phyloP scores from a whole-genome alignment of 257 asterid genomes.

The Solanum paucissectum region DNA sequence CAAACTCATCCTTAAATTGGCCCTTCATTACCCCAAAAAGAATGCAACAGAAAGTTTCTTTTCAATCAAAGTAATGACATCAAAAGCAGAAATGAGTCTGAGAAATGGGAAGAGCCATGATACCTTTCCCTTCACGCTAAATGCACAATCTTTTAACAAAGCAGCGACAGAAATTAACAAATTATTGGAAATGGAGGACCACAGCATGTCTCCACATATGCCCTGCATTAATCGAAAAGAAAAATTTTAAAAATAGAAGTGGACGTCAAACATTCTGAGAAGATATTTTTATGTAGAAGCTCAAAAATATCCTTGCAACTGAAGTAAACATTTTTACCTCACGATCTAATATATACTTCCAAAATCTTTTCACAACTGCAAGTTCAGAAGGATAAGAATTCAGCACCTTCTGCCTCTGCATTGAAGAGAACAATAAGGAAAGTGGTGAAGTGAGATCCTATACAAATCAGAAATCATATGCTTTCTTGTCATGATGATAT shows the following conservation, averaged over 20 bases:
- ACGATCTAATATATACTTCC: constrained; percentile 70
- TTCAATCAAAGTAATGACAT: not conserved
- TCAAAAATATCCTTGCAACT: constrained; percentile 12
- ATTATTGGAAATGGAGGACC: constrained; percentile 78
- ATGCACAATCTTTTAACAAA: constrained; percentile 50
- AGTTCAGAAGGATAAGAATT: constrained; percentile 73
- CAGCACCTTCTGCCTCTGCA: constrained; percentile 71
- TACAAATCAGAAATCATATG: not conserved
- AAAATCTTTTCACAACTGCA: constrained; percentile 75
- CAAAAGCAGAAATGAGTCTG: not conserved
- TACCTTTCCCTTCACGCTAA: constrained; percentile 79
- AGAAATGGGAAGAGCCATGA: not conserved
- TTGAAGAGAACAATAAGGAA: not conserved
- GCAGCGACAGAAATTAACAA: constrained; percentile 39
- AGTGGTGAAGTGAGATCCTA: not conserved
- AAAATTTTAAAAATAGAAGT: not conserved
- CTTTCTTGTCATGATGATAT: not conserved
- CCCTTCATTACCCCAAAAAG: constrained; percentile 37
- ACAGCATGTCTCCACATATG: constrained; percentile 49
- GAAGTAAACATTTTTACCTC: constrained; percentile 39
- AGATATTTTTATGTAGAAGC: constrained; percentile 1
- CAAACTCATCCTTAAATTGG: constrained; percentile 96
- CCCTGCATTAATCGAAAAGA: constrained; percentile 24
- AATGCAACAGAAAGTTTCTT: not conserved
- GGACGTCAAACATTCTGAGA: not conserved